phyloP scores from a whole-genome alignment of 2,329 filamentous ascomycete species.

The Diaporthe capsici region DNA sequence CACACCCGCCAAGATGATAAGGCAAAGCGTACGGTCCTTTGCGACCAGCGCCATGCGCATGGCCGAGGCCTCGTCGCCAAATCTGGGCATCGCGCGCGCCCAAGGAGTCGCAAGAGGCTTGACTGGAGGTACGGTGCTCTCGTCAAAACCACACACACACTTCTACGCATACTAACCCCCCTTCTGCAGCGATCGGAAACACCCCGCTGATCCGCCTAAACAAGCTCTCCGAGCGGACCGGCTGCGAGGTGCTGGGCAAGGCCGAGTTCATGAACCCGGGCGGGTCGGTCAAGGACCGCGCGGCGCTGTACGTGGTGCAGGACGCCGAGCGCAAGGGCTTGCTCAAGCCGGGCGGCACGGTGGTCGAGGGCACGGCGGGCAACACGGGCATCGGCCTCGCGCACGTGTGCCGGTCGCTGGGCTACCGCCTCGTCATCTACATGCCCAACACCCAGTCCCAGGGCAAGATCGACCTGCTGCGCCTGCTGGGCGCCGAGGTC shows the following conservation, averaged over 20 bases:
- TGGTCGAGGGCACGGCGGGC: constrained; percentile 96
- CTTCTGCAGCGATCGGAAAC: constrained; percentile 88
- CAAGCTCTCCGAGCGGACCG: constrained; percentile 88
- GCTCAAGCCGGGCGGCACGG: constrained; percentile 87
- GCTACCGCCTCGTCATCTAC: constrained; percentile 97
- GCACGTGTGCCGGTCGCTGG: constrained; percentile 92
- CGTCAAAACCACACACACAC: not conserved
- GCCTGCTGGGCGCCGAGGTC: constrained; percentile 93
- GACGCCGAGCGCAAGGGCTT: constrained; percentile 92
- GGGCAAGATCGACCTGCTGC: constrained; percentile 94
- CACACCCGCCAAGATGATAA: constrained; percentile 70
- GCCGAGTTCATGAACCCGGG: constrained; percentile 99
- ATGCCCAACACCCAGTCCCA: constrained; percentile 99
- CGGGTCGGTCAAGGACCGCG: constrained; percentile 95
- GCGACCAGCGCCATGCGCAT: constrained; percentile 72
- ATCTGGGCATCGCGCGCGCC: constrained; percentile 81
- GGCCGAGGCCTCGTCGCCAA: constrained; percentile 68
- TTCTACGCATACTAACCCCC: not conserved
- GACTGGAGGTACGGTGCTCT: constrained; percentile 76
- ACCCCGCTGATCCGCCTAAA: constrained; percentile 94
- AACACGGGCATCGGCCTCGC: constrained; percentile 99
- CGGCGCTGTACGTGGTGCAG: constrained; percentile 92
- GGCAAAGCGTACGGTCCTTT: constrained; percentile 77
- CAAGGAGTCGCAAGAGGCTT: constrained; percentile 85
- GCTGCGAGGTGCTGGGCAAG: constrained; percentile 95